Evolutionary conservation across 2,329 filamentous ascomycete species (phyloP).

Genomic region (Monilinia fructicola): DNA sequence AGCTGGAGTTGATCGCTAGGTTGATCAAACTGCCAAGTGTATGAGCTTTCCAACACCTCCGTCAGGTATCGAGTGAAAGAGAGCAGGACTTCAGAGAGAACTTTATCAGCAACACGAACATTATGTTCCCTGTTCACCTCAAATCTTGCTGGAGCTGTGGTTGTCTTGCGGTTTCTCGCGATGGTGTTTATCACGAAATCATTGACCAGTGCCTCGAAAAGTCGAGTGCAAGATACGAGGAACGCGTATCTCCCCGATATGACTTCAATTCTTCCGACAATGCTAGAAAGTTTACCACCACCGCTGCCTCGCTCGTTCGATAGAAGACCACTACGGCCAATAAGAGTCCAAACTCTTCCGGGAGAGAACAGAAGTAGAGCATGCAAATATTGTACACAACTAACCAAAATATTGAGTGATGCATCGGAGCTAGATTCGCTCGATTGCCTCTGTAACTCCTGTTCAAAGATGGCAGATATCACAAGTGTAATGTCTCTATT

Average conservation of each 20-base stretch:
- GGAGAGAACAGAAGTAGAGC: slow-evolving; percentile 71
- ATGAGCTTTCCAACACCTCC: slow-evolving; percentile 82
- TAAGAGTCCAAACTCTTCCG: slow-evolving; percentile 84
- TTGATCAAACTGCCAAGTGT: slow-evolving; percentile 78
- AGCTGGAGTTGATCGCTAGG: slow-evolving; percentile 68
- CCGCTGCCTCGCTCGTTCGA: slow-evolving; percentile 66
- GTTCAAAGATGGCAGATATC: slow-evolving; percentile 82
- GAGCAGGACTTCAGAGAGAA: slow-evolving; percentile 68
- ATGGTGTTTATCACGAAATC: slow-evolving; percentile 71
- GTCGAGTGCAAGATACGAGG: slow-evolving; percentile 66
- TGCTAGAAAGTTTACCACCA: slow-evolving; percentile 70
- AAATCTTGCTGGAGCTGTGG: slow-evolving; percentile 50
- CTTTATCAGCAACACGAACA: slow-evolving; percentile 74
- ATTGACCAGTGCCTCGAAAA: slow-evolving; percentile 75
- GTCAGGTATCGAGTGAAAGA: slow-evolving; percentile 74
- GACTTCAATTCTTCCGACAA: slow-evolving; percentile 81
- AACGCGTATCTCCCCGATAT: slow-evolving; percentile 75
- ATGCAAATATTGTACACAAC: slow-evolving; percentile 78
- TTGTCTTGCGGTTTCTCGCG: slow-evolving; percentile 57
- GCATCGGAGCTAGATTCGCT: slow-evolving; percentile 44
- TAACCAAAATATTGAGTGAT: slow-evolving; percentile 60
- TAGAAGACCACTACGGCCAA: slow-evolving; percentile 77
- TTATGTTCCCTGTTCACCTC: slow-evolving; percentile 54
- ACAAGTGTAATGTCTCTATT: slow-evolving; percentile 75
- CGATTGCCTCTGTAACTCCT: slow-evolving; percentile 52